phyloP scores from a whole-genome alignment of 441 rosid species.

The Populus trichocarpa region DNA sequence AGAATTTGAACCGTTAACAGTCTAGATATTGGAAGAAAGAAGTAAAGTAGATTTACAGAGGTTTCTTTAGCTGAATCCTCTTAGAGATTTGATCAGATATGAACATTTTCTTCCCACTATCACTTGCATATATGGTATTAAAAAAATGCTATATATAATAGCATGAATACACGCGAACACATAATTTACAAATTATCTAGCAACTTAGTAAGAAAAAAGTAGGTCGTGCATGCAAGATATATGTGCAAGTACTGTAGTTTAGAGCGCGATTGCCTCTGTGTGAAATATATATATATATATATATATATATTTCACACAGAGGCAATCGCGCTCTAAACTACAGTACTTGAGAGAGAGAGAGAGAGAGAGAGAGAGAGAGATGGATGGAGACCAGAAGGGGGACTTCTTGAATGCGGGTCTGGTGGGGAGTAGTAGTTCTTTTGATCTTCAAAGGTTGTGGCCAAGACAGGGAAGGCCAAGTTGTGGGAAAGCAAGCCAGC shows the following conservation, averaged over 20 bases:
- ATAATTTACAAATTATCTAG: background rate
- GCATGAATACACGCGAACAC: background rate
- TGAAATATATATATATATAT: no score
- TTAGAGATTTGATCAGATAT: background rate
- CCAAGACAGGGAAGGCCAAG: conserved; percentile 12
- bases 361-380: background rate
- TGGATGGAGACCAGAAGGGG: conserved; percentile 13
- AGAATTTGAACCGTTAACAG: background rate
- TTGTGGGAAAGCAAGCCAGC: conserved; percentile 20
- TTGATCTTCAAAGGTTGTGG: conserved; percentile 15
- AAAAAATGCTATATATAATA: background rate
- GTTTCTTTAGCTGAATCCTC: background rate
- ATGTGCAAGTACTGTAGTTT: background rate
- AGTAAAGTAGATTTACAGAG: background rate
- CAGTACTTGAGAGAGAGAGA: background rate
- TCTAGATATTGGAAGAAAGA: background rate
- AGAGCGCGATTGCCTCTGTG: background rate
- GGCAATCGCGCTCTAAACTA: no score
- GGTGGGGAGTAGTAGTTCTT: conserved; percentile 27
- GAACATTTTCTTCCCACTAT: background rate
- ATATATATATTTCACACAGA: no score
- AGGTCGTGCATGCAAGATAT: background rate
- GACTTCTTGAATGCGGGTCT: conserved; percentile 19
- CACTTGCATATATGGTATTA: background rate
- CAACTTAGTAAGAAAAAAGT: background rate